Evolutionary conservation across 805 yeast species (phyloP), one percentile per base, ranked within the genome.

Genomic region (Geotrichum ghanense): DNA sequence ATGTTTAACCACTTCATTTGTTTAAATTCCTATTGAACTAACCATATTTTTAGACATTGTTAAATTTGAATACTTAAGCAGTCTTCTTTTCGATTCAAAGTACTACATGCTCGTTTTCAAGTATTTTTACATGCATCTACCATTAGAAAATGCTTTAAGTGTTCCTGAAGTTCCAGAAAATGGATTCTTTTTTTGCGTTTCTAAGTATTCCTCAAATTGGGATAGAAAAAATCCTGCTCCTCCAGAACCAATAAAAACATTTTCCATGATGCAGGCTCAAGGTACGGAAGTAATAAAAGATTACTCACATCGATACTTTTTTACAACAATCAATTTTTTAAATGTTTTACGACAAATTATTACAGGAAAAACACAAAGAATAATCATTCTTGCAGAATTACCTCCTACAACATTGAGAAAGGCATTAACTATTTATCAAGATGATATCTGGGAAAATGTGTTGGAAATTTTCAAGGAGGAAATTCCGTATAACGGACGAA

Each of bases 401-500:
- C 82, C 89, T 1, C 73, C 85, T 0, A 83, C 77, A 17, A 62
- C 74, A 3, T 68, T 83, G 49, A 75, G 83, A 53, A 72, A 75
- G 54, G 63, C 84, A 3, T 65, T 74, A 43, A 66, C 74, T 3
- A 70, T 87, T 41, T 81, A 78, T 58, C 86, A 84, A 56, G 59
- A 67, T 21, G 72, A 73, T 7, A 62, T 87, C 21, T 80, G 83
- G 65, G 69, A 69, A 44, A 89, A 95, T 1, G 78, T 84, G 2
- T 67, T 89, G 55, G 80, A 79, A 56, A 73, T 84, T 1, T 68
- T 89, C 50, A 88, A 85, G 60, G 79, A 83, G 51, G 72, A 88
- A 44, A 79, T 88, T 1, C 95, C 97, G 0, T 86, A 82, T 64
- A 89, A 86, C 56, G 96, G 96, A 17, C 79, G 92, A 50, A 88